phyloP scores from a whole-genome alignment of 331 rosid species.

The Acacia pycnantha region DNA sequence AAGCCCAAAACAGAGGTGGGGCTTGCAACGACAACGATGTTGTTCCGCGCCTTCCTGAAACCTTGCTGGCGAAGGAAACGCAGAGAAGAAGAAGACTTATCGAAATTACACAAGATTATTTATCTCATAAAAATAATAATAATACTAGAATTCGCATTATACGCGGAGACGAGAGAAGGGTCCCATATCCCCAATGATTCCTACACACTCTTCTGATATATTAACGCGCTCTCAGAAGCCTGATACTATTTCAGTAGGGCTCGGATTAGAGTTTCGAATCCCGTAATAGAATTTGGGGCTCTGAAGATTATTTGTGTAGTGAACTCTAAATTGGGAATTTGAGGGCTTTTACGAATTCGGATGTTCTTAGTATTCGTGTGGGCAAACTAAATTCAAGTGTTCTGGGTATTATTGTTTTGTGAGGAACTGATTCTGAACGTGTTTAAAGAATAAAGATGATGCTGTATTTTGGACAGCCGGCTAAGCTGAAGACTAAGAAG shows the following conservation, averaged over 20 bases:
- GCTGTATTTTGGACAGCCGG: conserved; percentile 61
- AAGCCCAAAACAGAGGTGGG: neutral
- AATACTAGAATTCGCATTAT: neutral
- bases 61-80: conserved; percentile 5
- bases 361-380: neutral
- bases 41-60: neutral
- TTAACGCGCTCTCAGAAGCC: neutral
- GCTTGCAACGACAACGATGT: neutral
- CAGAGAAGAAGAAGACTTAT: neutral
- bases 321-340: neutral
- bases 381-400: neutral
- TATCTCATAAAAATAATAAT: neutral
- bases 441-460: conserved; percentile 45
- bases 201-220: neutral
- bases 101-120: neutral
- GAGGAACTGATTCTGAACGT: neutral
- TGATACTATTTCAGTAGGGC: neutral
- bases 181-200: neutral
- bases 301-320: neutral
- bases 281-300: neutral
- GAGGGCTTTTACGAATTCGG: neutral
- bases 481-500: conserved; percentile 72
- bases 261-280: conserved; percentile 8
- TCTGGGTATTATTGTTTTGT: neutral
- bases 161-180: neutral